Evolutionary conservation across 768 basidiomycete genomes (phyloP), one percentile per base, ranked within the genome.

Genomic region (Phylloporus sp.): DNA sequence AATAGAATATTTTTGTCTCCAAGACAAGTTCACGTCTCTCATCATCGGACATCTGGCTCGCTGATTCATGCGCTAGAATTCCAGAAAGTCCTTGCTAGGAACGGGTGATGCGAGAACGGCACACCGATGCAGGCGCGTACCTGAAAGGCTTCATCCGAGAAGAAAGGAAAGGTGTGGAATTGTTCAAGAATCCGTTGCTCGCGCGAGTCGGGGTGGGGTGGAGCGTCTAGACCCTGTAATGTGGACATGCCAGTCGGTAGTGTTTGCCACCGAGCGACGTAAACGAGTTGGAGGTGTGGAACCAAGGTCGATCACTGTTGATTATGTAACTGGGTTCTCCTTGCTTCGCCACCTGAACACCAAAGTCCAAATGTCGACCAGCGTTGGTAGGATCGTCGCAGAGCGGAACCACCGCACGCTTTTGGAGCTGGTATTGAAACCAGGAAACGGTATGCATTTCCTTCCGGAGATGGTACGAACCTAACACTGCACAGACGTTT

Each of bases 371-470:
- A 69, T 69, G 66, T 67, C 68, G 33, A 47, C 46, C 11, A 48
- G 57, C 9, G 61, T 74, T 31, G 79, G 74, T 67, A 88, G 80
- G 63, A 75, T 86, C 8, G 67, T 79, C 15, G 68, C 73, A 6
- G 84, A 89, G 52, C 70, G 84, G 44, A 86, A 80, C 55, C 82
- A 82, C 49, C 78, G 79, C 17, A 65, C 69, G 13, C 71, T 96
- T 10, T 64, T 86, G 18, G 89, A 91, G 50, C 74, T 93, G 26
- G 78, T 76, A 8, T 63, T 70, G 27, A 71, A 79, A 50, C 86
- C 90, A 29, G 92, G 92, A 46, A 96, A 96, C 61, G 86, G 91
- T 82, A 62, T 77, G 58, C 34, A 10, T n/a, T 31, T 11, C 2
- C 10, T 35, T 37, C 21, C 33, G 21, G 27, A 21, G 33, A 32